Percentiles rank a stretch among this genome's conserved stretches.
These are phyloP conservation scores for Stagonosporopsis cucurbitacearum DNA, from an alignment of 2,329 filamentous ascomycete species.

Conservation along the genomic window DNA sequence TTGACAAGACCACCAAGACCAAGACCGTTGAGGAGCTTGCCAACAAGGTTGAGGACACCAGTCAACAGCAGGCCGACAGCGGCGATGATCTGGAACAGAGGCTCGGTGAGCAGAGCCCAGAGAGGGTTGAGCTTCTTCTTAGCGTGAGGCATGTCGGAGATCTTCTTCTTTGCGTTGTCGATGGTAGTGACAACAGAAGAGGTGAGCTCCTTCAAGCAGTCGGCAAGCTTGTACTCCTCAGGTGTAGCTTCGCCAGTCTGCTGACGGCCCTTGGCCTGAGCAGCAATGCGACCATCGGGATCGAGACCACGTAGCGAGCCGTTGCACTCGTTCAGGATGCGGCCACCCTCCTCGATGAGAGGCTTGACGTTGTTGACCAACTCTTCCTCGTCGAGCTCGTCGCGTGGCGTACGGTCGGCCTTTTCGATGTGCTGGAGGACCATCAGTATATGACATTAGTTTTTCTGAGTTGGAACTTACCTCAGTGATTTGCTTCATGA, in stretches of 20 bases:
- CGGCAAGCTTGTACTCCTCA: slow-evolving; percentile 84
- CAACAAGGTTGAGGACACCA: slow-evolving; percentile 85
- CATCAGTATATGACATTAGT: slow-evolving; percentile 32
- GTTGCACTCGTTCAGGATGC: slow-evolving; percentile 84
- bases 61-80: slow-evolving; percentile 82
- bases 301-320: slow-evolving; percentile 86
- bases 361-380: slow-evolving; percentile 87
- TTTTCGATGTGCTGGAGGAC: slow-evolving; percentile 72
- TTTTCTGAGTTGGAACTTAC: slow-evolving; percentile 54
- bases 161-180: slow-evolving; percentile 85
- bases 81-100: slow-evolving; percentile 89
- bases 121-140: slow-evolving; percentile 95
- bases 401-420: slow-evolving; percentile 80
- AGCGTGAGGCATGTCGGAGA: slow-evolving; percentile 88
- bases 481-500: slow-evolving; percentile 85
- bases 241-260: slow-evolving; percentile 77
- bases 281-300: slow-evolving; percentile 83
- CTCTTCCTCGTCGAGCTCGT: slow-evolving; percentile 88
- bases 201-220: slow-evolving; percentile 84
- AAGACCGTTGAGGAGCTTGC: slow-evolving; percentile 78
- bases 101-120: slow-evolving; percentile 82
- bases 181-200: slow-evolving; percentile 81
- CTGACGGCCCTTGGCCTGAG: slow-evolving; percentile 82
- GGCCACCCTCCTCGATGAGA: slow-evolving; percentile 83
- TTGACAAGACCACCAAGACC: slow-evolving; percentile 84